Evolutionary conservation across 2,329 filamentous ascomycete genomes (phyloP), one percentile per base, ranked within the genome.

Genomic region (Colletotrichum spaethianum): DNA sequence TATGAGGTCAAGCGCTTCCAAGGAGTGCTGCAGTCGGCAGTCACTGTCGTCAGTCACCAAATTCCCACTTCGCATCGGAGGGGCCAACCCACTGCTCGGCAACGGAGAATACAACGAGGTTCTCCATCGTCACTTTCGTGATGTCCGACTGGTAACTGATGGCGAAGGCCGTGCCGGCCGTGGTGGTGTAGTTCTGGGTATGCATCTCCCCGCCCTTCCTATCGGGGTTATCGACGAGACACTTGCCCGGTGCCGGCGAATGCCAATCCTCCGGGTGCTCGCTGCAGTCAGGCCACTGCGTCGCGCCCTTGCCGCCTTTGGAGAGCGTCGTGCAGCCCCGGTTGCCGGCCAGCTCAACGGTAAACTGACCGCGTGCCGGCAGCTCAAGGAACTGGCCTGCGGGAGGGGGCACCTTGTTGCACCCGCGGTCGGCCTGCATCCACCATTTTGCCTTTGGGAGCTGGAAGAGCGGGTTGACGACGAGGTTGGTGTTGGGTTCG

Each of bases 101-200:
- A 1, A 86, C 84, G 0, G 83, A 83, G 72, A 88, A 88, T 4
- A 89, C 85, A 2, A 84, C 85, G n/a, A 88, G 78, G 74, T 88
- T 87, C 56, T 87, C 84, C 79, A 86, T 83, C 4, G 82, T 86
- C 4, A 88, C 85, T 36, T 83, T 79, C 53, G 77, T 76, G 26
- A 87, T 75, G n/a, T 88, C 83, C 9, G 80, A 81, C 69, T 86
- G 78, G 73, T 88, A 88, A 31, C 83, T 85, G 63, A 88, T 88
- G 0, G 86, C 86, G 75, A 82, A 87, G 0, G 86, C 86, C 0
- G 85, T 86, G 3, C 85, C 86, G 12, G 82, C 84, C 4, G 85
- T 80, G 23, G 77, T 82, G 28, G 80, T 80, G 72, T 84, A 77
- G 70, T 85, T 85, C 57, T 82, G 82, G 2, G 85, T 83, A 72